These are phyloP conservation scores for Annona cherimola DNA, from an alignment of 164 flowering plant species.

Conservation along the genomic window DNA sequence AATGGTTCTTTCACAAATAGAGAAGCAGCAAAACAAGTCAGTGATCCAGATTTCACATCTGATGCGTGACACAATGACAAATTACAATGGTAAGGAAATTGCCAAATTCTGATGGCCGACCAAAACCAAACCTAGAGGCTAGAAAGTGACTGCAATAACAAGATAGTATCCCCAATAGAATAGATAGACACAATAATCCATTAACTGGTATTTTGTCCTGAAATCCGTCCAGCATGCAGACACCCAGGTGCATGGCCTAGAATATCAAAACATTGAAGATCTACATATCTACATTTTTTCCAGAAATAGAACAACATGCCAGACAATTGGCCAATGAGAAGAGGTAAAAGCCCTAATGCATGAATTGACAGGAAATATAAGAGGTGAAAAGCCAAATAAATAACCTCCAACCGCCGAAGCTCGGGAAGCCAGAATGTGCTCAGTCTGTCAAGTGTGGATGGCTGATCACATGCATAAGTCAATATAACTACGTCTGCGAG, in stretches of 20 bases:
- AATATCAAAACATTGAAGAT: no score
- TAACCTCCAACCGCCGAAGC: slow-evolving; percentile 80
- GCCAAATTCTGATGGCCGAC: neutral
- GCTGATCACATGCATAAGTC: slow-evolving; percentile 90
- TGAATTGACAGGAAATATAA: neutral
- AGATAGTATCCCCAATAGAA: neutral
- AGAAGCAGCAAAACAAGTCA: neutral
- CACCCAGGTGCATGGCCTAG: neutral
- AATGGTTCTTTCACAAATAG: neutral
- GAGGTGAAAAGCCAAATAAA: neutral
- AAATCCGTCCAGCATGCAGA: neutral
- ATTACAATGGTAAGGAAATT: neutral
- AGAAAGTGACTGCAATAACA: neutral
- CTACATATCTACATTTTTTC: no score
- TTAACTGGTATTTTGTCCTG: neutral
- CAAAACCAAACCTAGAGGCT: neutral
- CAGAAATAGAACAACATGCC: neutral
- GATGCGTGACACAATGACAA: neutral
- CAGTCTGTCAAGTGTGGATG: slow-evolving; percentile 63
- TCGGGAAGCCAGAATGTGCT: slow-evolving; percentile 90
- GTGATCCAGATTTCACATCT: neutral
- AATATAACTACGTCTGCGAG: slow-evolving; percentile 90
- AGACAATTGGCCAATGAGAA: neutral
- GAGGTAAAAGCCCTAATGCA: neutral
- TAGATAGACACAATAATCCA: neutral